Percentiles rank a stretch among this genome's conserved stretches.
Evolutionary conservation across 2,329 filamentous ascomycete species (phyloP).

Genomic region (Ophiocordyceps camponoti-rufipedis): DNA sequence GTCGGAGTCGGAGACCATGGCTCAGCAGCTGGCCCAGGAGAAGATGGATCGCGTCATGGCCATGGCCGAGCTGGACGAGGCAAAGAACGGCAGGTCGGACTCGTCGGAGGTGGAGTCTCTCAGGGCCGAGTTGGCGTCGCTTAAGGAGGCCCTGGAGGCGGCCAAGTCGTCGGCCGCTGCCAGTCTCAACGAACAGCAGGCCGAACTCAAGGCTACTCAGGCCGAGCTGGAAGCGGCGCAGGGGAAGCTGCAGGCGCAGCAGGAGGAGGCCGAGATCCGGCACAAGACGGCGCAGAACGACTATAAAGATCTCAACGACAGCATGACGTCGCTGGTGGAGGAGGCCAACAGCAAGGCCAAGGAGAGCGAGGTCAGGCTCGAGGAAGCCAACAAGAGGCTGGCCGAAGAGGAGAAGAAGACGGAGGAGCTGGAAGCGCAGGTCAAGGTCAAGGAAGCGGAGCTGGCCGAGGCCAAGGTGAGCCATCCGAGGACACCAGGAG

Average conservation of each 20-base stretch:
- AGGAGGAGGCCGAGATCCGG: slow-evolving; percentile 30
- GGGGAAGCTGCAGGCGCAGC: slow-evolving; percentile 35
- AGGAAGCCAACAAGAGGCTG: slow-evolving; percentile 24
- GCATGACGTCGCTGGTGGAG: slow-evolving; percentile 40
- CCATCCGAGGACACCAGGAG: neutral
- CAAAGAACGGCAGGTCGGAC: slow-evolving; percentile 36
- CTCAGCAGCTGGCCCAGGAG: slow-evolving; percentile 35
- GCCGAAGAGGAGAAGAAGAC: slow-evolving; percentile 28
- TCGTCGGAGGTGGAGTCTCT: slow-evolving; percentile 34
- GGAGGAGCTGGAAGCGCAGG: slow-evolving; percentile 31
- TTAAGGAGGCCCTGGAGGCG: slow-evolving; percentile 28
- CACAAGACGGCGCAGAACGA: slow-evolving; percentile 38
- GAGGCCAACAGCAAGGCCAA: slow-evolving; percentile 36
- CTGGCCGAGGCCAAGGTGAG: slow-evolving; percentile 40
- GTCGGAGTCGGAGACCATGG: slow-evolving; percentile 28
- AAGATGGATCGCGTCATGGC: slow-evolving; percentile 43
- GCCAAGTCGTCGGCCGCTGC: slow-evolving; percentile 16
- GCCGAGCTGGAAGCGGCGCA: slow-evolving; percentile 22
- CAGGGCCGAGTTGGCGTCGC: slow-evolving; percentile 26
- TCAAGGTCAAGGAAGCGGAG: slow-evolving; percentile 46
- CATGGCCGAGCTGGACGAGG: slow-evolving; percentile 41
- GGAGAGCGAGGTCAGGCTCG: slow-evolving; percentile 29
- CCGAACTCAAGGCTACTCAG: slow-evolving; percentile 16
- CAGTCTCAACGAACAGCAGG: slow-evolving; percentile 16
- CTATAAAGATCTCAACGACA: slow-evolving; percentile 45